A percentile compares a stretch with the other conserved stretches of the same genome.
phyloP scores from a whole-genome alignment of 768 basidiomycete genomes.

The Fomitopsis pulvina region DNA sequence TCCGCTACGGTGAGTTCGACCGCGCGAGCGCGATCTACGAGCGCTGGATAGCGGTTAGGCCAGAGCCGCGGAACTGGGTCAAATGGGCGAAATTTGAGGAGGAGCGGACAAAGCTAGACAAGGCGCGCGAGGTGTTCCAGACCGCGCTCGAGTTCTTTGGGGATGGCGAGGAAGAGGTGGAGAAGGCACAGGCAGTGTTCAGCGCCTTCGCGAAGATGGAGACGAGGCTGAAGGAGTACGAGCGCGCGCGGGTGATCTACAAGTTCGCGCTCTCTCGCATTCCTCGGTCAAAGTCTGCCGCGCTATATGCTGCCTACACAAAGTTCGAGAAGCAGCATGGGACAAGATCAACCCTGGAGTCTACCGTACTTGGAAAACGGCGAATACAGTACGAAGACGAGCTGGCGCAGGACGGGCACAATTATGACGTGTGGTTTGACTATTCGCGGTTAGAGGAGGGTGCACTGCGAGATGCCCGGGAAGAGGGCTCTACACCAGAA shows the following conservation, averaged over 20 bases:
- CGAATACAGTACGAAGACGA: constrained; percentile 99
- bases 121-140: constrained; percentile 62
- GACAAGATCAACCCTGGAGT: constrained; percentile 78
- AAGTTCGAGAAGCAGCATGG: constrained; percentile 99
- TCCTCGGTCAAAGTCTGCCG: constrained; percentile 84
- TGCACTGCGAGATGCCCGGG: constrained; percentile 66
- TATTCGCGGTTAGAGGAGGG: constrained; percentile 91
- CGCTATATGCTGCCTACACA: constrained; percentile 88
- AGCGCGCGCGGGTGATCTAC: constrained; percentile 94
- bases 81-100: constrained; percentile 64
- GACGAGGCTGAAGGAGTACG: constrained; percentile 91
- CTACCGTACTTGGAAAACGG: constrained; percentile 94
- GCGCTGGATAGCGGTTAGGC: constrained; percentile 74
- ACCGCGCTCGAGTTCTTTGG: constrained; percentile 61
- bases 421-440: constrained; percentile 99
- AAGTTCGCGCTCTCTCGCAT: constrained; percentile 97
- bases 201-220: constrained; percentile 97
- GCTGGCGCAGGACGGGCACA: constrained; percentile 80
- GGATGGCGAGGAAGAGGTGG: constrained; percentile 56
- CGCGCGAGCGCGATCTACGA: constrained; percentile 92
- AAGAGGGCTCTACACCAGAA: constrained; percentile 66
- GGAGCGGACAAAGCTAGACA: constrained; percentile 52
- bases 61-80: constrained; percentile 59
- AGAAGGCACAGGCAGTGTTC: constrained; percentile 88
- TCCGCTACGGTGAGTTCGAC: constrained; percentile 86